These are phyloP conservation scores for Skeletonema marinoi DNA, from an alignment of 108 stramenopile species.

Conservation along the genomic window DNA sequence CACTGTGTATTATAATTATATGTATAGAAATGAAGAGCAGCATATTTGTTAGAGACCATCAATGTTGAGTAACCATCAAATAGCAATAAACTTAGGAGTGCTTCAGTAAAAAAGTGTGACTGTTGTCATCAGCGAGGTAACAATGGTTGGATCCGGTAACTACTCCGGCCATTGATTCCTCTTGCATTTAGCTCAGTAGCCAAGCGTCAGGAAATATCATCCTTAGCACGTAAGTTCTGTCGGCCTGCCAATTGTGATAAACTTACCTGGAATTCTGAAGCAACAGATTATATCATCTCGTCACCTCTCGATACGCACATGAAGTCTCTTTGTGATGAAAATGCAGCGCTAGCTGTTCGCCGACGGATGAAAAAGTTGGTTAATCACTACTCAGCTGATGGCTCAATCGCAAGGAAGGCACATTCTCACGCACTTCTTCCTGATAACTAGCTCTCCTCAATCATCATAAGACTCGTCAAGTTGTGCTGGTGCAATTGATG, in stretches of 20 bases:
- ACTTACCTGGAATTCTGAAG: not conserved
- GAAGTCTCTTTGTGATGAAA: not conserved
- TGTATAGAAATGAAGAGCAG: not conserved
- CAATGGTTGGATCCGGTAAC: conserved; percentile 67
- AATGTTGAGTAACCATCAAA: too few species aligned
- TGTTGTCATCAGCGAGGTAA: conserved; percentile 51
- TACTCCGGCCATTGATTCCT: conserved; percentile 66
- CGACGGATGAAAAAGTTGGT: too few species aligned
- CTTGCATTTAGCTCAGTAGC: conserved; percentile 55
- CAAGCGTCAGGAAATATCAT: conserved; percentile 66
- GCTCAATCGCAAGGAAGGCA: too few species aligned
- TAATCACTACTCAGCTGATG: too few species aligned
- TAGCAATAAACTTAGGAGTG: not conserved
- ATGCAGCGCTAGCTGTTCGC: too few species aligned
- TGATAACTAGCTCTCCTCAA: too few species aligned
- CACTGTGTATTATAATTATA: not conserved
- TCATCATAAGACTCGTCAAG: too few species aligned
- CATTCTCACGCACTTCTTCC: too few species aligned
- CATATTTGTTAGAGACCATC: not conserved
- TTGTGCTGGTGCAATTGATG: too few species aligned
- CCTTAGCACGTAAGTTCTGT: conserved; percentile 24
- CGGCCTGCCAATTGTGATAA: not conserved
- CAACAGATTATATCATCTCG: not conserved
- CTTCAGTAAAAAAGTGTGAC: conserved; percentile 43
- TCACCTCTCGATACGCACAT: not conserved